phyloP scores from a whole-genome alignment of 2,329 filamentous ascomycete genomes.

The Diaporthe citrichinensis region DNA sequence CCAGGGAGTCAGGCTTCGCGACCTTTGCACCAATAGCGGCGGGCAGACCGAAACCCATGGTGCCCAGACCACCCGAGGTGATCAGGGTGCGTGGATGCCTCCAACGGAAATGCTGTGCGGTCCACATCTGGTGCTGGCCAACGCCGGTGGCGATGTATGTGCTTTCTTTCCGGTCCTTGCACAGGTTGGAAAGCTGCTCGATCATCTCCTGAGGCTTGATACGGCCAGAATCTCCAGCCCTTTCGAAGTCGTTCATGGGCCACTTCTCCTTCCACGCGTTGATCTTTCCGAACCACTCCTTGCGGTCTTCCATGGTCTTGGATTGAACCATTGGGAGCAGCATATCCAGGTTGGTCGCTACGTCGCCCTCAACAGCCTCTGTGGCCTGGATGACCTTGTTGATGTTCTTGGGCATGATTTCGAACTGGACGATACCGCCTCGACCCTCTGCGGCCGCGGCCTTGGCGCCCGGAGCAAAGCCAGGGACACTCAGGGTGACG shows the following conservation, averaged over 20 bases:
- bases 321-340: slow-evolving; percentile 81
- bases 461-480: slow-evolving; percentile 92
- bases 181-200: slow-evolving; percentile 89
- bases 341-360: slow-evolving; percentile 80
- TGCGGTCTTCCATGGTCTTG: slow-evolving; percentile 74
- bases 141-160: slow-evolving; percentile 95
- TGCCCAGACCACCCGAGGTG: slow-evolving; percentile 94
- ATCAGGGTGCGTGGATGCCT: slow-evolving; percentile 92
- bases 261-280: slow-evolving; percentile 91
- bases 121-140: slow-evolving; percentile 99
- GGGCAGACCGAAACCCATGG: slow-evolving; percentile 96
- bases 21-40: slow-evolving; percentile 97
- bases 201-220: slow-evolving; percentile 98
- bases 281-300: slow-evolving; percentile 92
- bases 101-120: slow-evolving; percentile 97
- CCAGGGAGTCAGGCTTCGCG: slow-evolving; percentile 79
- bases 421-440: slow-evolving; percentile 96
- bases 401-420: slow-evolving; percentile 99
- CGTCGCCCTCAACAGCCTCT: slow-evolving; percentile 94
- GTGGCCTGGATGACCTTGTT: slow-evolving; percentile 99
- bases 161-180: slow-evolving; percentile 82
- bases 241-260: slow-evolving; percentile 87
- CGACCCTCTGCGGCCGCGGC: slow-evolving; percentile 86
- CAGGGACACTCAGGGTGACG: slow-evolving; percentile 84
- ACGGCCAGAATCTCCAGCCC: slow-evolving; percentile 78